Evolutionary conservation across 2,329 filamentous ascomycete species (phyloP).

Genomic region (Onygenales sp.): DNA sequence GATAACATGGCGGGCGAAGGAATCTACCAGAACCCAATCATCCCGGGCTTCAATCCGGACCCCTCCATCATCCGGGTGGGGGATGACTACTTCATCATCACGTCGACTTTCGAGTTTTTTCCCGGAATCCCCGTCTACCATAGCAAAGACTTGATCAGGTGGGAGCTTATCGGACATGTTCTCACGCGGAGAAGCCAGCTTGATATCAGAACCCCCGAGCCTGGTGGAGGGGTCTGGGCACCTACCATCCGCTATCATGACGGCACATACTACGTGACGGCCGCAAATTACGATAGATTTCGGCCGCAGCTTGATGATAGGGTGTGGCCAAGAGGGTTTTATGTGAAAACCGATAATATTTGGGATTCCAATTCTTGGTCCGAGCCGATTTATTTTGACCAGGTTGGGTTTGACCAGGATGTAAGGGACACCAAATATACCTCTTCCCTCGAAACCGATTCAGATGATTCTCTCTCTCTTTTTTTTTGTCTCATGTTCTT

Average conservation of each 20-base stretch:
- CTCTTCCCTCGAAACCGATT: neutral
- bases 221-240: slow-evolving; percentile 36
- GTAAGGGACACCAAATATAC: slow-evolving; percentile 20
- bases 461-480: neutral
- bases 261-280: slow-evolving; percentile 39
- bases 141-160: slow-evolving; percentile 37
- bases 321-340: slow-evolving; percentile 46
- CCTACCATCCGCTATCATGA: slow-evolving; percentile 40
- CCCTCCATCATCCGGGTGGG: slow-evolving; percentile 45
- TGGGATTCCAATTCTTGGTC: slow-evolving; percentile 44
- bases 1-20: neutral
- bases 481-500: neutral
- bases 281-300: slow-evolving; percentile 34
- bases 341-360: slow-evolving; percentile 45
- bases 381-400: slow-evolving; percentile 46
- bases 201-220: slow-evolving; percentile 26
- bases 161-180: slow-evolving; percentile 29
- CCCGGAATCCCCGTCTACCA: slow-evolving; percentile 54
- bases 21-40: slow-evolving; percentile 37
- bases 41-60: slow-evolving; percentile 54
- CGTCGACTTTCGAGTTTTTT: slow-evolving; percentile 55
- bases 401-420: slow-evolving; percentile 46
- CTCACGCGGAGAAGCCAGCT: slow-evolving; percentile 24
- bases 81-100: slow-evolving; percentile 49
- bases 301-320: slow-evolving; percentile 36